Evolutionary conservation across 805 yeast species (phyloP).

Genomic region (Pichia nakasei): DNA sequence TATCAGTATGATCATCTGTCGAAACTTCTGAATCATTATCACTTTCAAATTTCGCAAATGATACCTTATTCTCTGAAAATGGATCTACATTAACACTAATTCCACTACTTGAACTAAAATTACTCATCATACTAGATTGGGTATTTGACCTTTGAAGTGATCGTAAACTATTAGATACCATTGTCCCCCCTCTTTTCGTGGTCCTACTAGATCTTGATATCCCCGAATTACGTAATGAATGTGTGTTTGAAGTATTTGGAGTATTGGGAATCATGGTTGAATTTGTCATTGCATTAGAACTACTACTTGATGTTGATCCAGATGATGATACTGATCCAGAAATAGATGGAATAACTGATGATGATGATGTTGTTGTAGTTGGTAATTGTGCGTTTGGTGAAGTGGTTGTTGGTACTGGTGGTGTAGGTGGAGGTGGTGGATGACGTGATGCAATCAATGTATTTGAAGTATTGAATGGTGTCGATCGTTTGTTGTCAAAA

Average conservation of each 20-base stretch:
- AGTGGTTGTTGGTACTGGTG: conserved; percentile 1
- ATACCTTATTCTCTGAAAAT: conserved; percentile 62
- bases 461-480: conserved; percentile 55
- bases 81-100: conserved; percentile 29
- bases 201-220: background rate
- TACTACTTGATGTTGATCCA: background rate
- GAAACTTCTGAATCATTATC: background rate
- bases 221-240: background rate
- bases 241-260: background rate
- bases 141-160: conserved; percentile 12
- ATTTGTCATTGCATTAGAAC: background rate
- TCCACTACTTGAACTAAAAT: conserved; percentile 7
- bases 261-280: conserved; percentile 2
- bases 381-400: background rate
- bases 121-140: conserved; percentile 7
- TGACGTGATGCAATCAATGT: conserved; percentile 28
- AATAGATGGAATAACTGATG: background rate
- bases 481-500: conserved; percentile 67
- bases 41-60: conserved; percentile 39
- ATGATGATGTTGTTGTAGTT: background rate
- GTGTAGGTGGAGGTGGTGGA: conserved; percentile 27
- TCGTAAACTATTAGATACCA: conserved; percentile 3
- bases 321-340: background rate
- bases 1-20: background rate
- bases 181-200: background rate